A percentile compares a stretch with the other conserved stretches of the same genome.
These are phyloP conservation scores for Myxozyma monticola DNA, from an alignment of 805 yeast genomes.

Conservation along the genomic window DNA sequence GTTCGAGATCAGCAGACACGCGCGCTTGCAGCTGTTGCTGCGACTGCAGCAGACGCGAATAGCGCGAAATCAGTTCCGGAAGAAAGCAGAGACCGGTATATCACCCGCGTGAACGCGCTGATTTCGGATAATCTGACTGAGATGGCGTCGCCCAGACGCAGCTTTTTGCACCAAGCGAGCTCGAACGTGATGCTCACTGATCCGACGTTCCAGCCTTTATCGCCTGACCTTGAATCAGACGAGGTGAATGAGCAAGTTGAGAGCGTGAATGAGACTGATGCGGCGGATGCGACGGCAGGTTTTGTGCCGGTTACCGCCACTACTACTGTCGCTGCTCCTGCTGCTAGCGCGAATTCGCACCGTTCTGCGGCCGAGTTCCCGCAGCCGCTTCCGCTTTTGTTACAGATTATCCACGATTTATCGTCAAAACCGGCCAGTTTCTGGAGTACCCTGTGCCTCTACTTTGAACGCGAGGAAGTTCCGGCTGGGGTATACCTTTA, in stretches of 20 bases:
- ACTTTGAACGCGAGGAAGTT: conserved; percentile 52
- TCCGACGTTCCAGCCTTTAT: conserved; percentile 16
- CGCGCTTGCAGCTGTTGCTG: neutral
- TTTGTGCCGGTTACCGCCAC: too few relatives aligned
- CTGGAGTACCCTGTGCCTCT: conserved; percentile 66
- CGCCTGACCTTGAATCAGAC: neutral
- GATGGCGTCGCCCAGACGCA: conserved; percentile 16
- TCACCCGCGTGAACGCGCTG: neutral
- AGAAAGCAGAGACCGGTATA: neutral
- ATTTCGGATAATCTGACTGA: neutral
- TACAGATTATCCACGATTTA: conserved; percentile 64
- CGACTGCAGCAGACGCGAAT: neutral
- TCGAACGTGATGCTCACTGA: conserved; percentile 13
- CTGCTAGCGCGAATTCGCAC: too few relatives aligned
- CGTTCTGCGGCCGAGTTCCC: neutral
- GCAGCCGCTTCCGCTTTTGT: conserved; percentile 63
- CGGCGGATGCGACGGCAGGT: too few relatives aligned
- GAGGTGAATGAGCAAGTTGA: neutral
- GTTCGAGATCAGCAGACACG: conserved; percentile 35
- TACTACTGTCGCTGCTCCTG: too few relatives aligned
- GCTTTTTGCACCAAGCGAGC: conserved; percentile 14
- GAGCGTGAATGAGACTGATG: neutral
- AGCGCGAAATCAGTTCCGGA: neutral
- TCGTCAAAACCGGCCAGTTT: conserved; percentile 52
- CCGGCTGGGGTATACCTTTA: conserved; percentile 49